phyloP scores from a whole-genome alignment of 78 protist species.

The Dictyostelium citrinum region DNA sequence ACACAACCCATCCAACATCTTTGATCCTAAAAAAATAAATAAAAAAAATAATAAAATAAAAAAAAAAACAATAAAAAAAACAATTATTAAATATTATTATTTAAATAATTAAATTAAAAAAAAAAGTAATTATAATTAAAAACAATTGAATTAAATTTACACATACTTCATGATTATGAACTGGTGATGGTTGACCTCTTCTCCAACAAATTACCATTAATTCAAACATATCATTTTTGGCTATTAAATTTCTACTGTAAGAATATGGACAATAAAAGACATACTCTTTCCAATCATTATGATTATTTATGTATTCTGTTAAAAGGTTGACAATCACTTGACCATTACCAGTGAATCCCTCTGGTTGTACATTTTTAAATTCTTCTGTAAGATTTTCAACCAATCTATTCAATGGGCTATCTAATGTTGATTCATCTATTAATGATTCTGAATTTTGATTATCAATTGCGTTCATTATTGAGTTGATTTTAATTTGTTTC shows the following conservation, averaged over 20 bases:
- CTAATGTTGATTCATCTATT: neutral
- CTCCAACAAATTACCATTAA: constrained; percentile 81
- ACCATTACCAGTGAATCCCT: constrained; percentile 54
- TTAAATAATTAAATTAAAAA: too few species aligned
- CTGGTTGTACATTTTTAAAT: constrained; percentile 31
- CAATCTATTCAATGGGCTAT: constrained; percentile 29
- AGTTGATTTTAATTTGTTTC: neutral
- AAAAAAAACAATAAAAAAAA: neutral
- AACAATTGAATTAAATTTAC: neutral
- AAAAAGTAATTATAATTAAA: neutral
- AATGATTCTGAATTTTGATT: neutral
- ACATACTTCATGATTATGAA: constrained; percentile 76
- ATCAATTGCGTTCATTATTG: neutral
- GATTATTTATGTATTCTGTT: constrained; percentile 16
- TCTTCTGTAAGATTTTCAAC: constrained; percentile 13
- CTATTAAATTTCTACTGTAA: constrained; percentile 61
- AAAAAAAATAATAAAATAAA: neutral
- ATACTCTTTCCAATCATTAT: constrained; percentile 76
- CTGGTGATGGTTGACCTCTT: constrained; percentile 72
- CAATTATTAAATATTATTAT: too few species aligned
- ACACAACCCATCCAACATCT: constrained; percentile 81
- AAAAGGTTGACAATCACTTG: neutral
- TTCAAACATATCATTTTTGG: constrained; percentile 35
- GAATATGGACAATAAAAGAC: constrained; percentile 58
- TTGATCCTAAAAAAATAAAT: constrained; percentile 31